These are phyloP conservation scores for Exophiala aquamarina DNA, from an alignment of 2,329 filamentous ascomycete species.

Conservation along the genomic window DNA sequence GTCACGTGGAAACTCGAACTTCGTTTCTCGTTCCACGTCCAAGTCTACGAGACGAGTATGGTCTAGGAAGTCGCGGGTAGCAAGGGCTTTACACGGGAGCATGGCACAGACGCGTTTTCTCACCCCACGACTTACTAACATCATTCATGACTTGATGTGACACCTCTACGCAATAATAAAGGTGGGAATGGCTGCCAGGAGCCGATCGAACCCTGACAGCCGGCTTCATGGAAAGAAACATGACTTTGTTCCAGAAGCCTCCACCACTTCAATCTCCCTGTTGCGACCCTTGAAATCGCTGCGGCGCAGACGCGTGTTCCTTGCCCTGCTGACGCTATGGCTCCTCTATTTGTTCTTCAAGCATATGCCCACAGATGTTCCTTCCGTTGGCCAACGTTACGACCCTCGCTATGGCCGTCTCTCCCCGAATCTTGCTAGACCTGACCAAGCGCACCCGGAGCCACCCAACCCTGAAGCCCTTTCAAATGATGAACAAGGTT, in stretches of 20 bases:
- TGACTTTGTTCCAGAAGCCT: neutral
- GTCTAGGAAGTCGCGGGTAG: too few relatives aligned
- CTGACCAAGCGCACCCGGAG: neutral
- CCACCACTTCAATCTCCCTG: neutral
- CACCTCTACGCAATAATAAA: neutral
- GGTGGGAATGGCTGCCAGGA: constrained; percentile 24
- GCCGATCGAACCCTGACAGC: constrained; percentile 17
- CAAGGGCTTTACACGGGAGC: too few relatives aligned
- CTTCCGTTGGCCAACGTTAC: constrained; percentile 34
- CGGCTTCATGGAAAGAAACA: constrained; percentile 19
- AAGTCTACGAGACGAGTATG: too few relatives aligned
- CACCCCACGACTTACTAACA: too few relatives aligned
- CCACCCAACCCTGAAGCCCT: neutral
- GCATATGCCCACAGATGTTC: constrained; percentile 58
- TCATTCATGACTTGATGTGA: constrained; percentile 7
- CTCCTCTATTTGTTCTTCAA: constrained; percentile 65
- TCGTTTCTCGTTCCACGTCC: too few relatives aligned
- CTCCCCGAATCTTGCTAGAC: constrained; percentile 4
- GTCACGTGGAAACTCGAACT: too few relatives aligned
- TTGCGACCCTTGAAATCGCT: constrained; percentile 32
- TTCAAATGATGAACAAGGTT: constrained; percentile 44
- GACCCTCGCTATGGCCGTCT: constrained; percentile 25
- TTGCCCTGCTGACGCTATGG: constrained; percentile 49
- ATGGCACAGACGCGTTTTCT: too few relatives aligned
- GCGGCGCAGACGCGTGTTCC: constrained; percentile 51